phyloP scores from a whole-genome alignment of 768 basidiomycete species.

The Amanita pallidorosea region DNA sequence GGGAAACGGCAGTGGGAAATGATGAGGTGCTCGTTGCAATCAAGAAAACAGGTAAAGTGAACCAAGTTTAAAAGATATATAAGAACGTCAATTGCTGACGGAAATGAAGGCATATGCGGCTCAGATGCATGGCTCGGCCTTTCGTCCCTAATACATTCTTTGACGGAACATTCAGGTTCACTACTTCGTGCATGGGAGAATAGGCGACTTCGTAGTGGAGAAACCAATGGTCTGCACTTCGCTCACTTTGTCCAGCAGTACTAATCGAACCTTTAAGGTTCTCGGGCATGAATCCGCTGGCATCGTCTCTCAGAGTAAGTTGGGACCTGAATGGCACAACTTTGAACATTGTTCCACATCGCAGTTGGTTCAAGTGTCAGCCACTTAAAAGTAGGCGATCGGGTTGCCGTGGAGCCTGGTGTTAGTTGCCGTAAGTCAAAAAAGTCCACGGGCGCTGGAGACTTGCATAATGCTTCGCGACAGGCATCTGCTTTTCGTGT shows the following conservation, averaged over 20 bases:
- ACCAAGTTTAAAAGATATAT: neutral
- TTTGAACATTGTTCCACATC: neutral
- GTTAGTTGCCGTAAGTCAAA: conserved; percentile 55
- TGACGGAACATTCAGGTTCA: conserved; percentile 41
- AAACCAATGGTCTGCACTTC: conserved; percentile 60
- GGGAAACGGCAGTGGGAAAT: conserved; percentile 37
- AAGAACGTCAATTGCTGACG: neutral
- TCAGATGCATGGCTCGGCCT: conserved; percentile 51
- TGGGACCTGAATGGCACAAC: neutral
- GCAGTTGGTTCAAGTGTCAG: conserved; percentile 70
- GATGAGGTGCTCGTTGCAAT: conserved; percentile 82
- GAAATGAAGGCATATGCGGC: conserved; percentile 68
- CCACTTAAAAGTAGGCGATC: conserved; percentile 69
- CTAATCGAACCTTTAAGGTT: conserved; percentile 33
- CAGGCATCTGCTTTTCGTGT: conserved; percentile 66
- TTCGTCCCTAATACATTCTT: neutral
- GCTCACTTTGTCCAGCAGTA: neutral
- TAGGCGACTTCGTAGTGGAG: conserved; percentile 71
- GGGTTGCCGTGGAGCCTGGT: conserved; percentile 89
- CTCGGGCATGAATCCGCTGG: conserved; percentile 93
- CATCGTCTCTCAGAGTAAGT: conserved; percentile 53
- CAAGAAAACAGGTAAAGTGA: conserved; percentile 75
- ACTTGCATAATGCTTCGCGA: conserved; percentile 1
- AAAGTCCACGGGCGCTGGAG: neutral
- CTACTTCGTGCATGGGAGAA: conserved; percentile 68